A percentile compares a stretch with the other conserved stretches of the same genome.
Evolutionary conservation across 2,329 filamentous ascomycete genomes (phyloP).

Genomic region (Ilyonectria sp.): DNA sequence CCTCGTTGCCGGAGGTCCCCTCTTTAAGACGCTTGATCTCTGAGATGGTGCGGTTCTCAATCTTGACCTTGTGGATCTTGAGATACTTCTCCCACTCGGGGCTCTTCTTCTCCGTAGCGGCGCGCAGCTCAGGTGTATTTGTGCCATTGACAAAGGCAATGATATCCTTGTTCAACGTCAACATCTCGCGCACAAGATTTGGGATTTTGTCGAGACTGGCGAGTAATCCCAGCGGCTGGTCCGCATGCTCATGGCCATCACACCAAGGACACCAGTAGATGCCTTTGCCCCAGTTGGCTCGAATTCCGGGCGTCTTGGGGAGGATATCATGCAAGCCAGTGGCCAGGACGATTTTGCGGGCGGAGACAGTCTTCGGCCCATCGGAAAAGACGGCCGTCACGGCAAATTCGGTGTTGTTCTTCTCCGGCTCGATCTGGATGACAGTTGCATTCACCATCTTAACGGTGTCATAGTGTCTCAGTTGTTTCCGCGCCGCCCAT

Average conservation of each 20-base stretch:
- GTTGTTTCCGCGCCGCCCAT: constrained; percentile 66
- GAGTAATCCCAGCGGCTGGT: constrained; percentile 70
- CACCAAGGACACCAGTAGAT: constrained; percentile 78
- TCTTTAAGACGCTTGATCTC: constrained; percentile 63
- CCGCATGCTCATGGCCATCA: constrained; percentile 73
- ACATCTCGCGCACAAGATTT: constrained; percentile 64
- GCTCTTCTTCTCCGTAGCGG: constrained; percentile 55
- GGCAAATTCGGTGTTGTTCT: constrained; percentile 62
- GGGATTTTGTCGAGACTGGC: constrained; percentile 61
- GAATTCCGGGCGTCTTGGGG: constrained; percentile 68
- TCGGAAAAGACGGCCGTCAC: constrained; percentile 50
- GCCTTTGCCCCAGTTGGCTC: constrained; percentile 71
- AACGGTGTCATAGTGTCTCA: constrained; percentile 66
- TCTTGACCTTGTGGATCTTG: constrained; percentile 62
- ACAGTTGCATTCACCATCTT: constrained; percentile 68
- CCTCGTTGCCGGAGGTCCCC: constrained; percentile 53
- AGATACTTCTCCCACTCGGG: constrained; percentile 67
- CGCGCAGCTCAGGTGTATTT: constrained; percentile 61
- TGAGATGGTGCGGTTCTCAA: constrained; percentile 71
- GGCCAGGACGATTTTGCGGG: constrained; percentile 70
- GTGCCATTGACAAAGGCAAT: constrained; percentile 74
- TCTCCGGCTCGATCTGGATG: constrained; percentile 55
- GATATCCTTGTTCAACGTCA: constrained; percentile 69
- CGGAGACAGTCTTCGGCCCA: constrained; percentile 54
- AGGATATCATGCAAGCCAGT: constrained; percentile 71